Percentiles rank a stretch among this genome's conserved stretches.
Conservation (phyloP, 306 rosid genomes). For the Purshia tridentata region DNA sequence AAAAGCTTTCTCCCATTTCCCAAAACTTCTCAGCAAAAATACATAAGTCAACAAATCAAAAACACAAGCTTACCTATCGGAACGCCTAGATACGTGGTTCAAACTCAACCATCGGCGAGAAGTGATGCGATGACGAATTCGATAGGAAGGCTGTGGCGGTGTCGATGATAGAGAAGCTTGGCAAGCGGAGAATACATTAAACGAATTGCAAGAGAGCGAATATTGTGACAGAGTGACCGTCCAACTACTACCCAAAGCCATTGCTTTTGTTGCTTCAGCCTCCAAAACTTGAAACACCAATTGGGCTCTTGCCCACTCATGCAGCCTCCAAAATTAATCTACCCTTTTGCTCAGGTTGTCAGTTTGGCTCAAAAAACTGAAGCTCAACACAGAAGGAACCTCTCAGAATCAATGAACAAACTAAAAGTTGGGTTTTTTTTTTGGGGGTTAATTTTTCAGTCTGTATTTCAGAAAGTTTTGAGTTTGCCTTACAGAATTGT, state of each 20-base stretch:
- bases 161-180: slow-evolving; percentile 34
- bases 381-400: slow-evolving; percentile 15
- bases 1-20: neutral
- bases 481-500: slow-evolving; percentile 8
- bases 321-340: slow-evolving; percentile 51
- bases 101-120: slow-evolving; percentile 55
- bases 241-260: slow-evolving; percentile 56
- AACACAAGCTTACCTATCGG: slow-evolving; percentile 39
- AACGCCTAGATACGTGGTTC: slow-evolving; percentile 24
- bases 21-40: neutral
- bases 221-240: slow-evolving; percentile 37
- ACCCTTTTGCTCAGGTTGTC: slow-evolving; percentile 13
- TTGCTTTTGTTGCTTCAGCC: slow-evolving; percentile 57
- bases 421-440: neutral
- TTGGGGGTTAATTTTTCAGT: neutral
- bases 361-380: neutral
- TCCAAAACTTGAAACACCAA: slow-evolving; percentile 57
- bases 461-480: neutral
- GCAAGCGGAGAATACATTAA: slow-evolving; percentile 32
- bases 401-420: neutral
- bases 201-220: slow-evolving; percentile 29
- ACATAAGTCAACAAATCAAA: neutral
- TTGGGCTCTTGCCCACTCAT: slow-evolving; percentile 61
- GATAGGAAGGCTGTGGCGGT: slow-evolving; percentile 33
- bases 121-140: slow-evolving; percentile 62